Evolutionary conservation across 345 rosid genomes (phyloP).

Genomic region (Noccaea caerulescens): DNA sequence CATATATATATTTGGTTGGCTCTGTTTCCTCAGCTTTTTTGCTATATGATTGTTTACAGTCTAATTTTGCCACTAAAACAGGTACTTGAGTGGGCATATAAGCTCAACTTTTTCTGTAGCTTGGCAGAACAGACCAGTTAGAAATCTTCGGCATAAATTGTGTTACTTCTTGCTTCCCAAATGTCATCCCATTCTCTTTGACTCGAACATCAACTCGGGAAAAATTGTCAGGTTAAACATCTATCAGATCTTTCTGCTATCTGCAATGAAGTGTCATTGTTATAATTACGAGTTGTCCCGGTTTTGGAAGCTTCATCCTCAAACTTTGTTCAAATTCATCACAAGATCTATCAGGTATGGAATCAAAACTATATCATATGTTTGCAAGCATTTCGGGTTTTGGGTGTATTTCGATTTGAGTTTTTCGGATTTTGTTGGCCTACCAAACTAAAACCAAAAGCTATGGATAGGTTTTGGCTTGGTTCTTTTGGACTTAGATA

Average conservation of each 20-base stretch:
- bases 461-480: too few relatives aligned
- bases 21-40: not conserved
- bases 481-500: too few relatives aligned
- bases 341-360: conserved; percentile 63
- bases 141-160: conserved; percentile 52
- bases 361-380: not conserved
- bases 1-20: conserved; percentile 14
- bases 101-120: conserved; percentile 62
- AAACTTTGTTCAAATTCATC: conserved; percentile 48
- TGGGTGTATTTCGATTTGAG: not conserved
- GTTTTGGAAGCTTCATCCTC: conserved; percentile 54
- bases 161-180: conserved; percentile 64
- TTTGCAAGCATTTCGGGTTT: not conserved
- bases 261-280: conserved; percentile 88
- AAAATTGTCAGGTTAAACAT: conserved; percentile 71
- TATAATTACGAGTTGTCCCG: conserved; percentile 57
- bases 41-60: not conserved
- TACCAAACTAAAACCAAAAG: too few relatives aligned
- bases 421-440: not conserved
- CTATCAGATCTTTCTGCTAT: conserved; percentile 74
- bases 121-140: conserved; percentile 62
- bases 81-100: conserved; percentile 72
- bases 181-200: conserved; percentile 81
- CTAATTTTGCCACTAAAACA: conserved; percentile 39
- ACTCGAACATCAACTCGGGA: conserved; percentile 74